A percentile compares a stretch with the other conserved stretches of the same genome.
Conservation (phyloP, 2,329 filamentous ascomycete genomes). For the Xylariaceae sp. region DNA sequence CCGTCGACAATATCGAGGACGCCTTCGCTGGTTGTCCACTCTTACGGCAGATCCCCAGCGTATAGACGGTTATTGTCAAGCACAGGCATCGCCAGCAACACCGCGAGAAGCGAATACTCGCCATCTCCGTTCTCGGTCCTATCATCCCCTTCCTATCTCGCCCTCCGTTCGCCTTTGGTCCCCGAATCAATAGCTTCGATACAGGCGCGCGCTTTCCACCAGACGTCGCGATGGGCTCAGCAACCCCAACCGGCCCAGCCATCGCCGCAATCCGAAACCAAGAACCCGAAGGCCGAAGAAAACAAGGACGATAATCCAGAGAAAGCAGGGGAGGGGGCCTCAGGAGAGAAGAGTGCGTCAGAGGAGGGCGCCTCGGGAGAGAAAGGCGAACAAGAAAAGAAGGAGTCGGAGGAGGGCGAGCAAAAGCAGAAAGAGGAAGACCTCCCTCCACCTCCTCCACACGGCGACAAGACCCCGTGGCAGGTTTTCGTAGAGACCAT, state of each 20-base stretch:
- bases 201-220: slow-evolving; percentile 32
- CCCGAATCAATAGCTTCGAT: slow-evolving; percentile 32
- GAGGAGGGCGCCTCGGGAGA: slow-evolving; percentile 40
- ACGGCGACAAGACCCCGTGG: slow-evolving; percentile 97
- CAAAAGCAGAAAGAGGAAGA: slow-evolving; percentile 55
- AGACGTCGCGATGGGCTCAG: slow-evolving; percentile 25
- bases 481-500: slow-evolving; percentile 98
- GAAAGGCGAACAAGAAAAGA: slow-evolving; percentile 36
- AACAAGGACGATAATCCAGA: slow-evolving; percentile 20
- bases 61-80: slow-evolving; percentile 38
- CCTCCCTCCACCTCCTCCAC: slow-evolving; percentile 79
- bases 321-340: slow-evolving; percentile 33
- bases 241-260: slow-evolving; percentile 22
- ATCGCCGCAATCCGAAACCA: slow-evolving; percentile 4
- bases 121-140: slow-evolving; percentile 19
- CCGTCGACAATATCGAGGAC: slow-evolving; percentile 34
- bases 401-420: slow-evolving; percentile 36
- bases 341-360: slow-evolving; percentile 29
- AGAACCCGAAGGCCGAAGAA: not conserved
- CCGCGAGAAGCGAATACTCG: slow-evolving; percentile 20
- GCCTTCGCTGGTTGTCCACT: slow-evolving; percentile 29
- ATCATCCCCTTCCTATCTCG: slow-evolving; percentile 24
- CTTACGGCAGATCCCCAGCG: slow-evolving; percentile 38
- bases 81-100: slow-evolving; percentile 18
- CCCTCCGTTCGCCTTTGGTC: slow-evolving; percentile 39